Evolutionary conservation across 768 basidiomycete genomes (phyloP), one percentile per base, ranked within the genome.

Genomic region (Saitozyma sp.): DNA sequence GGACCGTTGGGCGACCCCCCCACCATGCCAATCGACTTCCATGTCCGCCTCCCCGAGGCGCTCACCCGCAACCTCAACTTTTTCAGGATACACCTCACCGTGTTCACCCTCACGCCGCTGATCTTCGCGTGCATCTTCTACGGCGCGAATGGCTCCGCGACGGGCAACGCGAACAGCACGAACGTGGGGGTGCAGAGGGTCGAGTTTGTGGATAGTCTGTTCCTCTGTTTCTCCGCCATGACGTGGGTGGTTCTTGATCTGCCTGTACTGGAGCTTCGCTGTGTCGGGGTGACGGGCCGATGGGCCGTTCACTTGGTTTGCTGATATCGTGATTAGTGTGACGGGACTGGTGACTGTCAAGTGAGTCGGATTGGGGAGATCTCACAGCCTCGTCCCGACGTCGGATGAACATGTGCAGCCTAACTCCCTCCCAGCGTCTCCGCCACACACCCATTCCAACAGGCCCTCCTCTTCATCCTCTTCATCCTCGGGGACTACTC

Each of bases 261-360:
- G 17, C 53, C 54, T 52, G 40, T 29, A 29, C 29, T 29, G 29
- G 29, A 29, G 29, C 29, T 5, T 29, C 29, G 29, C 29, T 29
- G 2, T 29, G 29, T 5, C 29, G 2, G 29, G 29, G n/a, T n/a
- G n/a, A n/a, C n/a, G n/a, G n/a, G n/a, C n/a, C n/a, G 5, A 29
- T 29, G 5, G 2, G 29, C 2, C 29, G 2, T 29, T 29, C 2
- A 29, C 48, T 2, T 46, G 55, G 42, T 17, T 29, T 5, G 63
- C 63, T 71, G 54, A 67, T 59, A 3, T 17, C 29, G 29, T 29
- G 29, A 8, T 20, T 41, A 73, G 71, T 3, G 71, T 67, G 11
- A 73, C 69, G 10, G 74, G 74, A 19, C 63, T 76, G 29, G 70
- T 70, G 6, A 67, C 74, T 5, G 57, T 73, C 62, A 76, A 76